Conservation (phyloP, 139 green algal genomes). For the Cymbomonas tetramitiformis region DNA sequence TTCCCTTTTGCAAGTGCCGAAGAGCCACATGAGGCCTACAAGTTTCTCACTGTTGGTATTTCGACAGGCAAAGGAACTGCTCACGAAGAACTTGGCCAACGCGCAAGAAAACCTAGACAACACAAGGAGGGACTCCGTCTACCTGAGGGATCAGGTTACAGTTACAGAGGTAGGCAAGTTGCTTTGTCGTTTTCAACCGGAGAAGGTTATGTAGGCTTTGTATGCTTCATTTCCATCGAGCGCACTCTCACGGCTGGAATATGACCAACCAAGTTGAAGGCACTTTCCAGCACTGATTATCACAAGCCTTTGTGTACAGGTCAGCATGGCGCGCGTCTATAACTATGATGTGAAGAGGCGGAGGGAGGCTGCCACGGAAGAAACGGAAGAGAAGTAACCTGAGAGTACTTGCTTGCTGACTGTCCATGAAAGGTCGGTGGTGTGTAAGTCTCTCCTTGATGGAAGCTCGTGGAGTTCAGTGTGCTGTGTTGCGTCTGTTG, state of each 20-base stretch:
- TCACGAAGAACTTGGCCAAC: constrained; percentile 32
- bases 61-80: constrained; percentile 2
- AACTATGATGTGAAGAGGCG: constrained; percentile 53
- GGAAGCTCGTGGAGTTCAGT: background rate
- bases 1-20: background rate
- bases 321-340: constrained; percentile 62
- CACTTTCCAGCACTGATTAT: background rate
- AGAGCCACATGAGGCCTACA: background rate
- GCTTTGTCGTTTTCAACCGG: background rate
- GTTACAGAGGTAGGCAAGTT: constrained; percentile 55
- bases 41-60: background rate
- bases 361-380: background rate
- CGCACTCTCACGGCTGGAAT: too few relatives aligned
- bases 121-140: constrained; percentile 31
- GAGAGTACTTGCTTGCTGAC: too few relatives aligned
- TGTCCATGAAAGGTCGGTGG: too few relatives aligned
- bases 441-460: background rate
- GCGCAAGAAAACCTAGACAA: constrained; percentile 28
- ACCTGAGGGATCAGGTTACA: constrained; percentile 50
- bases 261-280: background rate
- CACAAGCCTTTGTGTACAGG: too few relatives aligned
- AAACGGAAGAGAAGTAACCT: background rate
- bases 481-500: background rate
- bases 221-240: too few relatives aligned
- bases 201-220: background rate